Evolutionary conservation across 176 grass and related monocot genomes (phyloP).

Genomic region (Calamus simplicifolius): DNA sequence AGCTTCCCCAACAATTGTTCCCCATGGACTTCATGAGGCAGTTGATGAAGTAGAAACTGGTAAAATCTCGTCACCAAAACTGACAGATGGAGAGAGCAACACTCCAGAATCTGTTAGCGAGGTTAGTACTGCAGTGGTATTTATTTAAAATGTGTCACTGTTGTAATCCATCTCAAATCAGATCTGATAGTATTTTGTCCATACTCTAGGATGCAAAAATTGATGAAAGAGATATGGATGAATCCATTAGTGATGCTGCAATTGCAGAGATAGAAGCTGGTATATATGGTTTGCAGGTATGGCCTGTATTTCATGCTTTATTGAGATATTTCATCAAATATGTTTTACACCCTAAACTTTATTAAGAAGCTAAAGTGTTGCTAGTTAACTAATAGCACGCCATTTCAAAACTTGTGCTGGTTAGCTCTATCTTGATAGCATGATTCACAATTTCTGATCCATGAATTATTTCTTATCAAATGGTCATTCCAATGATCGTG

Average conservation of each 20-base stretch:
- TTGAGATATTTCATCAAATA: too few species aligned
- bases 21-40: constrained; percentile 32
- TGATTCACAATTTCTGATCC: too few species aligned
- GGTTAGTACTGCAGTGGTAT: constrained; percentile 11
- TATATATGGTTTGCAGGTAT: constrained; percentile 89
- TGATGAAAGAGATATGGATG: constrained; percentile 29
- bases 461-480: too few species aligned
- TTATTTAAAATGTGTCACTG: too few species aligned
- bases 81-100: constrained; percentile 22
- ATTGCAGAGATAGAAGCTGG: constrained; percentile 83
- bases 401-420: too few species aligned
- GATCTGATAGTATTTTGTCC: not conserved
- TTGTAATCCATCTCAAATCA: not conserved
- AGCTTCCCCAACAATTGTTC: constrained; percentile 29
- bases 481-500: too few species aligned
- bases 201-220: constrained; percentile 46
- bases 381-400: too few species aligned
- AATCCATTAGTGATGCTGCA: constrained; percentile 50
- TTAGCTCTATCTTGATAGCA: too few species aligned
- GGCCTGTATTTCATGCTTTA: not conserved
- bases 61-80: constrained; percentile 19
- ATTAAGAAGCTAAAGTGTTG: too few species aligned
- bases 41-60: constrained; percentile 26
- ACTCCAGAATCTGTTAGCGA: constrained; percentile 28
- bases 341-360: too few species aligned